Evolutionary conservation across 768 basidiomycete species (phyloP), one percentile per base, ranked within the genome.

Genomic region (Suillus weaverae): DNA sequence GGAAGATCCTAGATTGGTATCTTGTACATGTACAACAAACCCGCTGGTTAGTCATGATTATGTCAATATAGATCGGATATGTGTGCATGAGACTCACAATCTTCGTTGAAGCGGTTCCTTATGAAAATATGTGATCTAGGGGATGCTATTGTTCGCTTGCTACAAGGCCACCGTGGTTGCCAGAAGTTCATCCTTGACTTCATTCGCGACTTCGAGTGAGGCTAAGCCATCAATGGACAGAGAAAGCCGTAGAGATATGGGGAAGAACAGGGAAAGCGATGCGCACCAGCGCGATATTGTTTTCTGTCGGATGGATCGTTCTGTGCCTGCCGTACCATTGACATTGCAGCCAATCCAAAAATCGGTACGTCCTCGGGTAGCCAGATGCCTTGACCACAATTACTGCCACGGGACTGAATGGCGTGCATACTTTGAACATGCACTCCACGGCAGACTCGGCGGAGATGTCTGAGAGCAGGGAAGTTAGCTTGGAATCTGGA

Each of bases 401-500:
- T 20, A 88, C 79, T 67, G 86, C 85, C 0, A 88, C 84, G 0
- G 83, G 80, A 1, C 83, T 6, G 13, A 81, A 83, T 3, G 20
- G 72, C 30, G 68, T 66, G 4, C 73, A 72, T 30, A 70, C 64
- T 0, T 79, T 67, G 69, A 90, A 91, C 62, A 89, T 73, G 5
- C 75, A 70, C 3, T 69, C 65, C 57, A 90, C 87, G 11, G 84
- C 83, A 0, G 67, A 72, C 72, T 92, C 90, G 10, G 78, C 72
- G 13, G 81, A 75, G 22, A 92, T 10, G 81, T 65, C 91, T 80
- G 2, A 73, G 11, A 16, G 65, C 67, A 5, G 44, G 78, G 66
- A 79, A 83, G 56, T 8, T 16, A 20, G 43, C 43, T 20, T 75
- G 55, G 7, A 89, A 75, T 71, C 4, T 79, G 73, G 35, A 89